Evolutionary conservation across 2,329 filamentous ascomycete species (phyloP).

Genomic region (Pseudopyricularia javanii): DNA sequence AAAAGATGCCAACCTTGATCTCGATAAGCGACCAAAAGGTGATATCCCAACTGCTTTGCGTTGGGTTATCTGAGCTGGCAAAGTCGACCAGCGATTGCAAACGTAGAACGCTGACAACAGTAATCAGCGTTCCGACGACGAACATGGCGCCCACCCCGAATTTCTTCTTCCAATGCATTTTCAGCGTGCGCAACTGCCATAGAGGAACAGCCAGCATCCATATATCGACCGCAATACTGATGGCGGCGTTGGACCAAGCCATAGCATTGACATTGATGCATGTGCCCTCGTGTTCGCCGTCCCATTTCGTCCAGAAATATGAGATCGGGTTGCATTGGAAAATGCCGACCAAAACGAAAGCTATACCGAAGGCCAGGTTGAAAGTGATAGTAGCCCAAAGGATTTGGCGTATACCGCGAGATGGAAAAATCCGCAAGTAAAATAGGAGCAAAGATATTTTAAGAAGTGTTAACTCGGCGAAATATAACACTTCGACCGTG

Average conservation of each 20-base stretch:
- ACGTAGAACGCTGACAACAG: conserved; percentile 16
- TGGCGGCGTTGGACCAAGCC: conserved; percentile 32
- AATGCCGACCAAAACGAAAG: conserved; percentile 18
- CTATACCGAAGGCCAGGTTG: conserved; percentile 13
- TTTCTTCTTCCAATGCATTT: conserved; percentile 31
- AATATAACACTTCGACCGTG: conserved; percentile 16
- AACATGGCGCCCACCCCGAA: conserved; percentile 30
- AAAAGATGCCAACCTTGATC: conserved; percentile 16
- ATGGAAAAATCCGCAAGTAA: conserved; percentile 21
- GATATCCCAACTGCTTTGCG: neutral
- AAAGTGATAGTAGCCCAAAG: conserved; percentile 19
- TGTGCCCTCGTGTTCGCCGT: conserved; percentile 27
- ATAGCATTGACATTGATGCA: conserved; percentile 32
- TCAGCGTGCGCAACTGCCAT: conserved; percentile 22
- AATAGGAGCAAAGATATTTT: conserved; percentile 23
- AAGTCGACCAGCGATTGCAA: neutral
- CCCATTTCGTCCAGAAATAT: conserved; percentile 39
- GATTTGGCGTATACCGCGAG: conserved; percentile 9
- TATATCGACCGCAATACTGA: conserved; percentile 28
- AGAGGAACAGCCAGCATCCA: conserved; percentile 28
- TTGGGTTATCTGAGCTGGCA: neutral
- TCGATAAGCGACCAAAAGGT: conserved; percentile 16
- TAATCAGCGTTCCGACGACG: conserved; percentile 24
- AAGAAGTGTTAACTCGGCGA: conserved; percentile 15
- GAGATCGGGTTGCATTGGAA: conserved; percentile 34